phyloP scores from a whole-genome alignment of 2,329 filamentous ascomycete genomes.

The Dryadomyces sulphureus region DNA sequence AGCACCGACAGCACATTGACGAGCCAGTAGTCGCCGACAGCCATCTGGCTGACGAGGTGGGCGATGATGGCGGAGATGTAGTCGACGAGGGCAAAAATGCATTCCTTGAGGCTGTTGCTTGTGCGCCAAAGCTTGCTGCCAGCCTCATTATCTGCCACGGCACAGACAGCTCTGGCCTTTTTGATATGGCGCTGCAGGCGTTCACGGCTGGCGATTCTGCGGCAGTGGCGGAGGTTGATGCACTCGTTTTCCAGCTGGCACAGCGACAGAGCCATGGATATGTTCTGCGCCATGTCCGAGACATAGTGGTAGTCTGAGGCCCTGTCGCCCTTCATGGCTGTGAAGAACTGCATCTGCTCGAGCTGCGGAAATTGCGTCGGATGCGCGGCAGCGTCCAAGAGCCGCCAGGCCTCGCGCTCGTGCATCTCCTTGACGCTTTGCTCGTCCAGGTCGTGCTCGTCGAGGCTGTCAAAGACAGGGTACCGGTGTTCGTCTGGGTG shows the following conservation, averaged over 20 bases:
- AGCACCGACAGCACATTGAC: conserved; percentile 5
- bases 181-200: not conserved
- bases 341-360: not conserved
- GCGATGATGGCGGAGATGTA: conserved; percentile 9
- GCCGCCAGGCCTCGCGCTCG: not conserved
- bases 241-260: not conserved
- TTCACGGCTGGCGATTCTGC: not conserved
- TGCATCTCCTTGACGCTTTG: not conserved
- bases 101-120: conserved; percentile 39
- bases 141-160: not conserved
- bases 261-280: not conserved
- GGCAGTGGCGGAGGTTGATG: not conserved
- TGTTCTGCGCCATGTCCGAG: not conserved
- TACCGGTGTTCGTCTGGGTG: too few relatives aligned
- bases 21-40: conserved; percentile 5
- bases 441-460: too few relatives aligned
- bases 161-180: not conserved
- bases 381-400: not conserved
- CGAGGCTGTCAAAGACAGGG: too few relatives aligned
- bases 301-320: not conserved
- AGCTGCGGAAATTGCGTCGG: not conserved
- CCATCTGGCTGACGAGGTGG: conserved; percentile 6
- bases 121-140: not conserved
- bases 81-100: conserved; percentile 5
- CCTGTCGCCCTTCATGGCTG: not conserved